These are phyloP conservation scores for Plasmodium chabaudi DNA, from an alignment of 169 alveolate genomes.

Conservation along the genomic window DNA sequence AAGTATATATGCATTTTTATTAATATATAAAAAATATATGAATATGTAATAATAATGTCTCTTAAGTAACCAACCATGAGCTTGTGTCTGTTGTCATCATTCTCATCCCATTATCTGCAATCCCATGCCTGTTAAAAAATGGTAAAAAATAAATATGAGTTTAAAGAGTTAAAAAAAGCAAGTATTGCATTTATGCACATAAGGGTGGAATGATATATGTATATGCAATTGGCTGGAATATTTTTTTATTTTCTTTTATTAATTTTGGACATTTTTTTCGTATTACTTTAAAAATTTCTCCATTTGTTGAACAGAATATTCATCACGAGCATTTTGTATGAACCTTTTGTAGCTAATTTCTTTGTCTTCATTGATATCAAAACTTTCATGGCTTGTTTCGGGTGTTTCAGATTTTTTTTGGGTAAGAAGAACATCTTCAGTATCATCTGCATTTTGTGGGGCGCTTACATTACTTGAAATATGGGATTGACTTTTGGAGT, in stretches of 20 bases:
- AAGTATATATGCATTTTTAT: background rate
- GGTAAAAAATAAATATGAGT: background rate
- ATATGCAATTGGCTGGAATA: too few species aligned
- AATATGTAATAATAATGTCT: background rate
- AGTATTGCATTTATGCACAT: background rate
- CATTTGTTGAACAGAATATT: slow-evolving; percentile 61
- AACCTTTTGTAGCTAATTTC: slow-evolving; percentile 19
- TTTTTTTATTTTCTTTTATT: background rate
- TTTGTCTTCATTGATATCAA: slow-evolving; percentile 21
- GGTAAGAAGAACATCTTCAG: background rate
- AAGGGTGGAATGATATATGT: background rate
- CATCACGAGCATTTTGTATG: slow-evolving; percentile 32
- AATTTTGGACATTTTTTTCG: slow-evolving; percentile 9
- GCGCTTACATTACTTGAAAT: too few species aligned
- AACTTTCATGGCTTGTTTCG: slow-evolving; percentile 10
- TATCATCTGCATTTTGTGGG: too few species aligned
- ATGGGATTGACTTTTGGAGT: too few species aligned
- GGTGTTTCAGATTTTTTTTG: background rate
- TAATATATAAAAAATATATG: background rate
- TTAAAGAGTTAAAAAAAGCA: background rate
- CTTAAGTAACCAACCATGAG: slow-evolving; percentile 76
- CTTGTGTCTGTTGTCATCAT: slow-evolving; percentile 80
- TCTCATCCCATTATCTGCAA: slow-evolving; percentile 81
- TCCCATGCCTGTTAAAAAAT: slow-evolving; percentile 77
- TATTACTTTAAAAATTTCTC: slow-evolving; percentile 61